Base-by-base conservation (phyloP, 441 rosid genomes). In the Kokia cookei region DNA sequence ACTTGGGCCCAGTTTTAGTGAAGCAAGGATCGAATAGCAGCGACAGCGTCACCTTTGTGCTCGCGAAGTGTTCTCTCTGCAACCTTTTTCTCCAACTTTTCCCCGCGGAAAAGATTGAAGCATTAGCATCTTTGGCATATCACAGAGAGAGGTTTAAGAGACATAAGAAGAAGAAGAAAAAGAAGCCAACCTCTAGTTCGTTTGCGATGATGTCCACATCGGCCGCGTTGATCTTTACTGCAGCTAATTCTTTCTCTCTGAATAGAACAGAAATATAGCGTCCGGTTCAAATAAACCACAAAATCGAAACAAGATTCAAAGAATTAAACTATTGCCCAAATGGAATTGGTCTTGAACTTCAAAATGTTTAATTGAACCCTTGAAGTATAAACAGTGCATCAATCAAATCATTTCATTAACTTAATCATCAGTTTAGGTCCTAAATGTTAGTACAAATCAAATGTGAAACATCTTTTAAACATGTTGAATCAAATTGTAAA, bases 41-140 rank as follows among this genome's bases (percentile, higher is more conserved):
- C 91, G 69, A 95, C 97, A 1, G 98, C 98, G 75, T 89, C 94
- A 5, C 98, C 99, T 76, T 95, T 95, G 87, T 89, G 96, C 87
- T 95, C 98, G 2, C 98, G 86, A 45, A 91, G 82, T 53, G 98
- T 93, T 81, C 95, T 89, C 86, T 93, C 99, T 19, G 92, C 99
- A 19, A 95, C 89, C 80, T 85, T 91, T 81, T 84, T 93, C 77
- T 93, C 98, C 88, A 93, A 76, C 98, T 93, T 84, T 61, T 78
- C 55, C 32, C 80, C 13, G 42, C 17, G 9, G 10, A 58, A 58
- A 43, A 24, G 73, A 70, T 45, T 65, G 42, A 65, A 9, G 27
- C 13, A 76, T 84, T 42, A 69, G 72, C 72, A 32, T 65, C 61
- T 68, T 54, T 59, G 64, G 11, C 55, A 55, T 59, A 65, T 48